Percentiles rank a stretch among this genome's conserved stretches.
Evolutionary conservation across 1,284 basidiomycete genomes (phyloP).

Genomic region (Xanthoconium separans): DNA sequence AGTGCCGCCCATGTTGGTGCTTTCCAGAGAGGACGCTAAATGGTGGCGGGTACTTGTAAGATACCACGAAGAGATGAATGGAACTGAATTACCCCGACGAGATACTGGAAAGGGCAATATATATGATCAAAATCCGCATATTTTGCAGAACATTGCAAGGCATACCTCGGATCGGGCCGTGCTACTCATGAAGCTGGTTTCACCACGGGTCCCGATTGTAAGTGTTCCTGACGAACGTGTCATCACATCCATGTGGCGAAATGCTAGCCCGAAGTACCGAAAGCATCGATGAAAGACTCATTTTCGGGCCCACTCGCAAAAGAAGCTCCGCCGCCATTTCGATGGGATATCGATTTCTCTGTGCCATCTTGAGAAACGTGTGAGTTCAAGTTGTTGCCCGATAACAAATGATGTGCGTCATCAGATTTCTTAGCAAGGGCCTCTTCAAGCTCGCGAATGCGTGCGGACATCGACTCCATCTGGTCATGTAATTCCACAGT

Average conservation of each 20-base stretch:
- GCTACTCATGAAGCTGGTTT: conserved; percentile 56
- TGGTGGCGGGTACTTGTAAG: neutral
- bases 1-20: conserved; percentile 20
- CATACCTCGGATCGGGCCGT: conserved; percentile 64
- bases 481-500: conserved; percentile 66
- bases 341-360: conserved; percentile 1
- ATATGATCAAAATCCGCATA: conserved; percentile 2
- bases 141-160: neutral
- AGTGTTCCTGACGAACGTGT: conserved; percentile 48
- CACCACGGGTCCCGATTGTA: conserved; percentile 52
- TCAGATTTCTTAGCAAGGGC: conserved; percentile 49
- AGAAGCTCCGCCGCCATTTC: neutral
- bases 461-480: conserved; percentile 51
- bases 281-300: conserved; percentile 53
- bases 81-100: conserved; percentile 44
- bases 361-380: conserved; percentile 23
- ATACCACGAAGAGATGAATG: neutral
- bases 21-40: conserved; percentile 19
- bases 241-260: neutral
- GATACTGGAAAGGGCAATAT: conserved; percentile 39
- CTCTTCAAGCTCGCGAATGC: conserved; percentile 59
- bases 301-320: conserved; percentile 32
- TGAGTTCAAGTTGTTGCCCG: conserved; percentile 7
- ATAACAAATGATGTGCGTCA: conserved; percentile 47
- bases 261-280: conserved; percentile 40